Evolutionary conservation across 495 filamentous ascomycete genomes (phyloP).

Genomic region (Glonium stellatum): DNA sequence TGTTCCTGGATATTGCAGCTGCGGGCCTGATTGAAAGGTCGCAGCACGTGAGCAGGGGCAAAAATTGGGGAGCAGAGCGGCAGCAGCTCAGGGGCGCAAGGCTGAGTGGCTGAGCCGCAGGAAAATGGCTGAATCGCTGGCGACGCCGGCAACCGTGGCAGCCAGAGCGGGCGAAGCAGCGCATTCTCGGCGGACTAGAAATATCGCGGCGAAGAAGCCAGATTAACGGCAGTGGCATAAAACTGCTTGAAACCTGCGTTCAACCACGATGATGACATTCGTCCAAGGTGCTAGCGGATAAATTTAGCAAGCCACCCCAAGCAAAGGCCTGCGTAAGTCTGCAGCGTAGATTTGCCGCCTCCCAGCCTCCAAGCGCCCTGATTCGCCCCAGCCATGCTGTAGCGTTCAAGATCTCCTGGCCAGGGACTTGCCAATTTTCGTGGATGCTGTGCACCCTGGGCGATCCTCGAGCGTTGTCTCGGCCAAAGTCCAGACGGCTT

Average conservation of each 20-base stretch:
- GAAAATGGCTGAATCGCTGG: too few species aligned
- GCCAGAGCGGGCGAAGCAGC: not conserved
- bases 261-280: not conserved
- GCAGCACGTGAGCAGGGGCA: too few species aligned
- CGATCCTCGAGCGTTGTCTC: not conserved
- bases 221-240: not conserved
- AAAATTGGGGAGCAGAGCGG: too few species aligned
- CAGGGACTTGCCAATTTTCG: slow-evolving; percentile 2
- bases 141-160: too few species aligned
- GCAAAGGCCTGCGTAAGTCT: not conserved
- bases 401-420: not conserved
- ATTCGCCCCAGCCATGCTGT: not conserved
- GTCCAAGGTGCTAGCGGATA: not conserved
- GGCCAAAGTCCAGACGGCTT: not conserved
- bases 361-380: not conserved
- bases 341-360: slow-evolving; percentile 3
- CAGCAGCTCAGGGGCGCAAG: too few species aligned
- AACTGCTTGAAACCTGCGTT: slow-evolving; percentile 1
- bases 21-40: too few species aligned
- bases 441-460: not conserved
- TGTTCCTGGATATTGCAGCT: too few species aligned
- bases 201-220: not conserved
- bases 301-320: slow-evolving; percentile 1
- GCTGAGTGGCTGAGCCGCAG: too few species aligned
- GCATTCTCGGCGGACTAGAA: not conserved